Percentiles rank a stretch among this genome's conserved stretches.
phyloP scores from a whole-genome alignment of 148 eudicot species.

The Gaultheria prostrata region DNA sequence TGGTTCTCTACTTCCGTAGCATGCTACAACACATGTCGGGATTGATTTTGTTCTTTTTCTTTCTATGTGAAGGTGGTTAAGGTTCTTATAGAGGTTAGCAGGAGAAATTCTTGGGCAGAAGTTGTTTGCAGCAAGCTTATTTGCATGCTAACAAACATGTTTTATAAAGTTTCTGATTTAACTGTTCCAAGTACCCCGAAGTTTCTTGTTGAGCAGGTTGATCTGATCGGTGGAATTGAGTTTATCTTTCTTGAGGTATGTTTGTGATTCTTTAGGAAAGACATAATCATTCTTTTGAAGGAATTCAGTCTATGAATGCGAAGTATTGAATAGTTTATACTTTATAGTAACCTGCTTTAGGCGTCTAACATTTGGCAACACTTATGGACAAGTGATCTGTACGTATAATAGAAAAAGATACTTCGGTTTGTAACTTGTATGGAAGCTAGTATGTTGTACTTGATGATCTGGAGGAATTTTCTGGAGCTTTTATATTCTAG shows the following conservation, averaged over 20 bases:
- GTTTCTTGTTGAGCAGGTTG: conserved; percentile 74
- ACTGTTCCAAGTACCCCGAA: conserved; percentile 35
- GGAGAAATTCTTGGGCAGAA: conserved; percentile 91
- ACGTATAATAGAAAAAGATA: background rate
- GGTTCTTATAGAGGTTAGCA: conserved; percentile 72
- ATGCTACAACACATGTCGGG: background rate
- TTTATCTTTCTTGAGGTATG: conserved; percentile 87
- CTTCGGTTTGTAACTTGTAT: background rate
- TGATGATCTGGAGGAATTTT: background rate
- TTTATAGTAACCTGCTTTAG: background rate
- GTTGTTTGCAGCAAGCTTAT: conserved; percentile 85
- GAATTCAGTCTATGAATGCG: background rate
- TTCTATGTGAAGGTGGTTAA: conserved; percentile 63
- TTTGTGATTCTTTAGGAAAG: conserved; percentile 4
- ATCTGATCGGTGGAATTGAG: conserved; percentile 91
- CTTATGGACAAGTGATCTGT: background rate
- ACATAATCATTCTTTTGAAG: background rate
- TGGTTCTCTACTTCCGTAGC: background rate
- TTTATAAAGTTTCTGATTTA: conserved; percentile 70
- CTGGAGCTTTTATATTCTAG: background rate
- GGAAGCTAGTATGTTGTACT: background rate
- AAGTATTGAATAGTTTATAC: background rate
- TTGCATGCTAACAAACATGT: conserved; percentile 89
- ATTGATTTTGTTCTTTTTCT: conserved; percentile 1
- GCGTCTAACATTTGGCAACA: background rate